Evolutionary conservation across 257 asterid genomes (phyloP).

Genomic region (Przewalskia tangutica): DNA sequence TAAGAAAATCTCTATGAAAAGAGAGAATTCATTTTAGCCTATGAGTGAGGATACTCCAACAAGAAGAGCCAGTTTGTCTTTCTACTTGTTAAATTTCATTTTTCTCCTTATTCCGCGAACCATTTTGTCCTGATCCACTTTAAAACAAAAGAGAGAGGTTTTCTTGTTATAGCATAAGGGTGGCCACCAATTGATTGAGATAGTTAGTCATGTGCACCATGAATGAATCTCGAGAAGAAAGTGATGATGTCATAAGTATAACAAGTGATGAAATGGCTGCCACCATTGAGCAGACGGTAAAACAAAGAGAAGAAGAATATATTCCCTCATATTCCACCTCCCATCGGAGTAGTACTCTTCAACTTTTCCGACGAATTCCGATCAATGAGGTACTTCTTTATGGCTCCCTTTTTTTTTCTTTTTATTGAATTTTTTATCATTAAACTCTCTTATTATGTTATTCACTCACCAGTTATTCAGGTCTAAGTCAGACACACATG

Average conservation of each 20-base stretch:
- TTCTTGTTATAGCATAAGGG: background rate
- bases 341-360: background rate
- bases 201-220: background rate
- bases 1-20: too few species aligned
- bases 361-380: background rate
- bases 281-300: background rate
- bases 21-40: too few species aligned
- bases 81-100: background rate
- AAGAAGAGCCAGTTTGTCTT: background rate
- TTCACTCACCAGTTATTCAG: background rate
- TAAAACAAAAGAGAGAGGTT: background rate
- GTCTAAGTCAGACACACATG: background rate
- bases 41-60: too few species aligned
- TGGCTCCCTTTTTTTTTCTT: background rate
- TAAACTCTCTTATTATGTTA: background rate
- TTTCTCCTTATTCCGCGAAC: background rate
- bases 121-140: background rate
- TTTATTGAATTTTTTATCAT: background rate
- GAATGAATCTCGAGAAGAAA: conserved; percentile 6
- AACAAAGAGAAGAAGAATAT: conserved; percentile 1
- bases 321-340: background rate
- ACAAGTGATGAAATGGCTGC: conserved; percentile 5
- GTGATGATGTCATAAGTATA: background rate
- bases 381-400: background rate
- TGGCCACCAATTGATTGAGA: background rate